These are phyloP conservation scores for Ophiostoma fasciatum DNA, from an alignment of 2,329 filamentous ascomycete species.

Conservation along the genomic window DNA sequence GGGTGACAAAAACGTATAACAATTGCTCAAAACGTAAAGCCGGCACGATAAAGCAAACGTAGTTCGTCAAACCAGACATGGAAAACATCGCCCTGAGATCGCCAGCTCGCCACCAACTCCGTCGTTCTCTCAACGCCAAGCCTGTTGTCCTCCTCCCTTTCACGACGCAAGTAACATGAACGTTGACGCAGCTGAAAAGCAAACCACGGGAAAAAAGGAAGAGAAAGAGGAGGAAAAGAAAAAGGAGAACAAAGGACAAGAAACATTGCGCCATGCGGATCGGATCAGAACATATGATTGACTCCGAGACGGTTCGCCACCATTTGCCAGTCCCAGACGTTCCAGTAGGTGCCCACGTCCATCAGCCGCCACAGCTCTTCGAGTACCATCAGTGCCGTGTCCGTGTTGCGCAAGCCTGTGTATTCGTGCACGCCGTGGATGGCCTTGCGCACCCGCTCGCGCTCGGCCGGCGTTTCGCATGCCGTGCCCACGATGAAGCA, in stretches of 20 bases:
- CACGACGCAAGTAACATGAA: too few species aligned
- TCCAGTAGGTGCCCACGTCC: slow-evolving; percentile 39
- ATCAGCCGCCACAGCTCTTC: slow-evolving; percentile 46
- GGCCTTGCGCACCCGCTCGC: slow-evolving; percentile 34
- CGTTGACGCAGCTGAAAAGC: too few species aligned
- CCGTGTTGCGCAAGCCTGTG: slow-evolving; percentile 44
- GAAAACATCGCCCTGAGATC: too few species aligned
- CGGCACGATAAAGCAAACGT: too few species aligned
- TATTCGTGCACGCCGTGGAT: slow-evolving; percentile 39
- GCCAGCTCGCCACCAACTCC: too few species aligned
- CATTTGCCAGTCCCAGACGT: slow-evolving; percentile 50
- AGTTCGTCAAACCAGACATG: too few species aligned
- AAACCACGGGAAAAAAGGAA: not conserved
- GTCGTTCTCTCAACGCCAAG: too few species aligned
- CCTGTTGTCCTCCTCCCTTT: too few species aligned
- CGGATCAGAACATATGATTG: slow-evolving; percentile 43
- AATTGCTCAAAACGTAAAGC: too few species aligned
- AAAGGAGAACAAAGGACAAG: not conserved
- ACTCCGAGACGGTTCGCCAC: slow-evolving; percentile 37
- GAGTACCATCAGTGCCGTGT: slow-evolving; percentile 36
- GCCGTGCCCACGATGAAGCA: slow-evolving; percentile 47
- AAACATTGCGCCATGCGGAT: not conserved
- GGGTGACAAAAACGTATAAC: too few species aligned
- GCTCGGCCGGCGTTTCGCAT: slow-evolving; percentile 37
- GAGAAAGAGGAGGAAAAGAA: not conserved